phyloP scores from a whole-genome alignment of 805 yeast genomes.

The Starmerella cellae region DNA sequence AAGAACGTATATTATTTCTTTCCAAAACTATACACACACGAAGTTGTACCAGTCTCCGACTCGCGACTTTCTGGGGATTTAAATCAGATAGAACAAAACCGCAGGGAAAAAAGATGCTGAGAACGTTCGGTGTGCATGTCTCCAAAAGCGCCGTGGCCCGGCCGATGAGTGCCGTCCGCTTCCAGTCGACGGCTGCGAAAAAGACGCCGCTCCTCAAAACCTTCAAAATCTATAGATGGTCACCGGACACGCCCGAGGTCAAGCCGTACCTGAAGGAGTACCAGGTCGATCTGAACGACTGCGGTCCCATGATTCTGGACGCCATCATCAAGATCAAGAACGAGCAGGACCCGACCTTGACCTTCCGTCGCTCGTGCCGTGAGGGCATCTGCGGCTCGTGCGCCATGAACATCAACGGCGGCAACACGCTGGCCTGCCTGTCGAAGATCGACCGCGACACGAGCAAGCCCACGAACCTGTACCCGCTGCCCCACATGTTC shows the following conservation, averaged over 20 bases:
- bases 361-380: constrained; percentile 96
- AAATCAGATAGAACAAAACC: neutral
- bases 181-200: constrained; percentile 33
- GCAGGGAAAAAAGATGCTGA: neutral
- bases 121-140: neutral
- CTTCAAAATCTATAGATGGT: constrained; percentile 94
- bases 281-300: constrained; percentile 71
- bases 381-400: constrained; percentile 99
- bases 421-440: constrained; percentile 91
- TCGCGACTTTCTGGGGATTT: neutral
- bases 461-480: constrained; percentile 66
- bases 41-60: no score
- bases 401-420: constrained; percentile 98
- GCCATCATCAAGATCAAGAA: constrained; percentile 89
- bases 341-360: constrained; percentile 90
- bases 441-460: constrained; percentile 81
- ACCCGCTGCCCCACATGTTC: constrained; percentile 97
- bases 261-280: constrained; percentile 79
- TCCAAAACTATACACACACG: no score
- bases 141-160: neutral
- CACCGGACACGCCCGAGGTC: constrained; percentile 87
- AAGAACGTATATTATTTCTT: neutral
- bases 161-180: constrained; percentile 2
- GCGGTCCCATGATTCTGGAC: constrained; percentile 97
- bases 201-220: constrained; percentile 53